Conservation (phyloP, 768 basidiomycete genomes). For the Naganishia kalamii region DNA sequence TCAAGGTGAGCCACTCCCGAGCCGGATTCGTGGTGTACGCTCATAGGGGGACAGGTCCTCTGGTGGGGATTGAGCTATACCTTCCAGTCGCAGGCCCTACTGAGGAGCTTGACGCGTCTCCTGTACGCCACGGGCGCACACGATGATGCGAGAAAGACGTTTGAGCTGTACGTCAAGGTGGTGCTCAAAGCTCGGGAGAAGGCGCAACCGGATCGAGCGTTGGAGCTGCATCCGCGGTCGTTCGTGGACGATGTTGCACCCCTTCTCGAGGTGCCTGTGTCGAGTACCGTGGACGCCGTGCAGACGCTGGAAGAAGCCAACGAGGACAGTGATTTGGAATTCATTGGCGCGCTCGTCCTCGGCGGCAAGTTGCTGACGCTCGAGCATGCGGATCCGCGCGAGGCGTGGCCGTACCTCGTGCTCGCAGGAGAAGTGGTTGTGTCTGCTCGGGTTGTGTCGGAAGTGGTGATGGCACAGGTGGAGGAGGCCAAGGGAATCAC, state of each 20-base stretch:
- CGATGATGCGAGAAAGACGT: slow-evolving; percentile 55
- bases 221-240: slow-evolving; percentile 35
- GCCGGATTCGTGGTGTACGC: background rate
- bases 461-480: slow-evolving; percentile 32
- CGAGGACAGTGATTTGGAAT: slow-evolving; percentile 61
- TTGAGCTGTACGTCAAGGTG: slow-evolving; percentile 74
- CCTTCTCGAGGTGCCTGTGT: background rate
- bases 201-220: slow-evolving; percentile 39
- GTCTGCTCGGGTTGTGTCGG: slow-evolving; percentile 48
- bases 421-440: slow-evolving; percentile 51
- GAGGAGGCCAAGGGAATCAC: slow-evolving; percentile 57
- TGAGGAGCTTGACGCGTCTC: slow-evolving; percentile 76
- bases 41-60: slow-evolving; percentile 55
- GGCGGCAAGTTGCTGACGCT: slow-evolving; percentile 71
- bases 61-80: slow-evolving; percentile 94
- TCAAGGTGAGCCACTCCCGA: slow-evolving; percentile 47
- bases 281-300: slow-evolving; percentile 10
- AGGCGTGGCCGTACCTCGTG: slow-evolving; percentile 46
- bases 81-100: slow-evolving; percentile 79
- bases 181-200: slow-evolving; percentile 76
- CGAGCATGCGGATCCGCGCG: slow-evolving; percentile 55
- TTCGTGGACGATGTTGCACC: slow-evolving; percentile 8
- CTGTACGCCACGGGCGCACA: slow-evolving; percentile 53
- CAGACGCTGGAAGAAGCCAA: slow-evolving; percentile 42
- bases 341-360: slow-evolving; percentile 70